A percentile compares a stretch with the other conserved stretches of the same genome.
These are phyloP conservation scores for Globisporangium alternatum DNA, from an alignment of 352 stramenopile genomes.

Conservation along the genomic window DNA sequence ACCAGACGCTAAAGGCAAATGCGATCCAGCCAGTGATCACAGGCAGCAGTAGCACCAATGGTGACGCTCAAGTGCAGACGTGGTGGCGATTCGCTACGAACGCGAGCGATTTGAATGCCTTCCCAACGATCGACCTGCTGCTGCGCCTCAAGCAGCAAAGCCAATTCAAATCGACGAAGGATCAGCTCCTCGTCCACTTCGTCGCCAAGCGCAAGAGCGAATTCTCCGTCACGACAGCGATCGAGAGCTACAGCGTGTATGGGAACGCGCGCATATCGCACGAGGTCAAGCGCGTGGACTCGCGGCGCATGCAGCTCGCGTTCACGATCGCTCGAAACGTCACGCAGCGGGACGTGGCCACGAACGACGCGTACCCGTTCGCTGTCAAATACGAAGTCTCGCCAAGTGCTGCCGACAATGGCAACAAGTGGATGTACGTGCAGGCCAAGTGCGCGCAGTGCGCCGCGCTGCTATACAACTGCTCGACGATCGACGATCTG, in stretches of 20 bases:
- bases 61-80: constrained; percentile 8
- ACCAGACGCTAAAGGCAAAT: constrained; percentile 7
- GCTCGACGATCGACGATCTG: constrained; percentile 10
- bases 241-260: constrained; percentile 32
- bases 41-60: no score
- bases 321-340: constrained; percentile 15
- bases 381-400: background rate
- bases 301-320: constrained; percentile 19
- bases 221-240: constrained; percentile 4
- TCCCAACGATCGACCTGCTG: constrained; percentile 23
- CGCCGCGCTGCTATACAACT: constrained; percentile 14
- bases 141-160: constrained; percentile 34
- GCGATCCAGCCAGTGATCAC: constrained; percentile 6
- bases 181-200: constrained; percentile 32
- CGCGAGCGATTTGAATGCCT: background rate
- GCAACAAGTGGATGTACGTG: constrained; percentile 11
- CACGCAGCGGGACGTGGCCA: constrained; percentile 14
- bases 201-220: constrained; percentile 2
- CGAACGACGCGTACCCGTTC: constrained; percentile 23
- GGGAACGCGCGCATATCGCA: constrained; percentile 26
- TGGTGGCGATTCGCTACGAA: constrained; percentile 25
- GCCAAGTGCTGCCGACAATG: background rate
- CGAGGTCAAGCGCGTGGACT: constrained; percentile 2
- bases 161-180: constrained; percentile 21
- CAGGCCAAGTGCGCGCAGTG: constrained; percentile 6